Evolutionary conservation across 371 early-diverging fungal genomes (phyloP).

Genomic region (Syncephalastrum monosporum): DNA sequence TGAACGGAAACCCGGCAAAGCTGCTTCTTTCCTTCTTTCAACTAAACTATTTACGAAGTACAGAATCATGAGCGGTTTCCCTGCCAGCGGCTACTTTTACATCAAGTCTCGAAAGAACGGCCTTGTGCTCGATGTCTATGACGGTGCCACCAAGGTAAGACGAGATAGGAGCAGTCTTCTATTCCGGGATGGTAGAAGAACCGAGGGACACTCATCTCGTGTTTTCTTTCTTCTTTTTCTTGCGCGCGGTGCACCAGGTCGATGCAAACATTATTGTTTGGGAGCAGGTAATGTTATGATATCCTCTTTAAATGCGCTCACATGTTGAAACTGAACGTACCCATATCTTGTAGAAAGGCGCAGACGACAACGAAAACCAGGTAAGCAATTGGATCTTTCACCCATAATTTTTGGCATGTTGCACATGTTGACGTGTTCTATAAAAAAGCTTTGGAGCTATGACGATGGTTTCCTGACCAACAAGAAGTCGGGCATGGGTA

Average conservation of each 20-base stretch:
- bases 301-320: too few relatives aligned
- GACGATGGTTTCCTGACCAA: constrained; percentile 36
- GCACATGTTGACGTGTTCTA: too few relatives aligned
- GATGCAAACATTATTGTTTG: constrained; percentile 9
- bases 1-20: too few relatives aligned
- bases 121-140: constrained; percentile 16
- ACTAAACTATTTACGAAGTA: too few relatives aligned
- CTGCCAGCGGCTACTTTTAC: constrained; percentile 26
- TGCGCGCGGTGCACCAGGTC: constrained; percentile 1
- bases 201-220: too few relatives aligned
- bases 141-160: constrained; percentile 5
- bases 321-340: background rate
- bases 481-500: constrained; percentile 34
- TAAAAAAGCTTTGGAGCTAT: constrained; percentile 27
- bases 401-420: too few relatives aligned
- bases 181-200: too few relatives aligned
- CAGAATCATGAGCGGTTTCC: constrained; percentile 21
- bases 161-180: too few relatives aligned
- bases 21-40: too few relatives aligned
- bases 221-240: too few relatives aligned
- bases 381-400: constrained; percentile 4
- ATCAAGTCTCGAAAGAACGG: constrained; percentile 23
- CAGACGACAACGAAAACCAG: constrained; percentile 13
- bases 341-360: background rate
- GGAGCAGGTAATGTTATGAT: constrained; percentile 10